Evolutionary conservation across 2,329 filamentous ascomycete genomes (phyloP).

Genomic region (Aspergillus unguis): DNA sequence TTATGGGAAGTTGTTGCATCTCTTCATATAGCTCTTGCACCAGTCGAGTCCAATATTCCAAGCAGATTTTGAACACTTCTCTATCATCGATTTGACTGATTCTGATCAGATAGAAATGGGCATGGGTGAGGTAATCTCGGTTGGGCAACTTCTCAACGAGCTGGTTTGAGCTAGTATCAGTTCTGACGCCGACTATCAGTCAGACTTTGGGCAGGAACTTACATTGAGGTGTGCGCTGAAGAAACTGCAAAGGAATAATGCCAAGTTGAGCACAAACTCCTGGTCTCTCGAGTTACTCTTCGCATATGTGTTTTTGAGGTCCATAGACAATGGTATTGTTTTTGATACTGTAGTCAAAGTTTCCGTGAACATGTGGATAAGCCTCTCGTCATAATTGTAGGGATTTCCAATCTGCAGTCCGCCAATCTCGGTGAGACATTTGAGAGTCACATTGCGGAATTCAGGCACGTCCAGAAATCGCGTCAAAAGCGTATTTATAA

Average conservation of each 20-base stretch:
- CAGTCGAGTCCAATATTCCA: conserved; percentile 98
- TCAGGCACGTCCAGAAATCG: conserved; percentile 90
- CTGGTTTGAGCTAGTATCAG: conserved; percentile 39
- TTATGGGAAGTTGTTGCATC: conserved; percentile 94
- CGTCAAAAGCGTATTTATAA: conserved; percentile 90
- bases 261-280: conserved; percentile 95
- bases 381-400: conserved; percentile 84
- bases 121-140: conserved; percentile 88
- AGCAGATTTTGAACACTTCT: conserved; percentile 98
- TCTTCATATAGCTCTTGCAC: conserved; percentile 98
- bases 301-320: conserved; percentile 86
- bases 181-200: background rate
- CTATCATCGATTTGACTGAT: conserved; percentile 98
- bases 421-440: conserved; percentile 96
- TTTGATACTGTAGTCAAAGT: conserved; percentile 87
- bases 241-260: conserved; percentile 94
- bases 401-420: conserved; percentile 77
- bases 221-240: conserved; percentile 89
- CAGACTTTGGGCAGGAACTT: conserved; percentile 27
- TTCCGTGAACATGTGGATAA: conserved; percentile 98
- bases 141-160: conserved; percentile 95
- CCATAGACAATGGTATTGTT: conserved; percentile 86
- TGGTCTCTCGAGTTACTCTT: conserved; percentile 90
- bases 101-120: conserved; percentile 95
- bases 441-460: conserved; percentile 94